Conservation (phyloP, 495 filamentous ascomycete genomes). For the Cudoniella acicularis region DNA sequence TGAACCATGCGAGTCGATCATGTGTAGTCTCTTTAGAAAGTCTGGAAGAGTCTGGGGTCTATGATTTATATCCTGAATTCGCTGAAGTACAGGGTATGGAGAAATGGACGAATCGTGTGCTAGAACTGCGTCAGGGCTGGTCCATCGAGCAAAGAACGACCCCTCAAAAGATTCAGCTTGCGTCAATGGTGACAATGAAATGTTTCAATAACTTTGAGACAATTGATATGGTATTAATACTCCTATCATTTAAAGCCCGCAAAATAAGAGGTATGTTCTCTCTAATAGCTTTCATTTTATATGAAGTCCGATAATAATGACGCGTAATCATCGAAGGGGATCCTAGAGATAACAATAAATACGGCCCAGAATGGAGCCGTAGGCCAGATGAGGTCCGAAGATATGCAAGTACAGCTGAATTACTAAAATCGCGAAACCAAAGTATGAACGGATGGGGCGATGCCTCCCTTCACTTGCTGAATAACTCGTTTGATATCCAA, state of each 20-base stretch:
- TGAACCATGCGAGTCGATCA: slow-evolving; percentile 20
- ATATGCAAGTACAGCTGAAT: not conserved
- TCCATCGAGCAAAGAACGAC: slow-evolving; percentile 1
- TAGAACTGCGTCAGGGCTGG: not conserved
- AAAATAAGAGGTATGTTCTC: not conserved
- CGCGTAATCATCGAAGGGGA: not conserved
- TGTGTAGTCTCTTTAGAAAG: slow-evolving; percentile 13
- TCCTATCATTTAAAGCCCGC: not conserved
- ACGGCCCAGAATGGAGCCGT: not conserved
- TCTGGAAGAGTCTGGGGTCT: not conserved
- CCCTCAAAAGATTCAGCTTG: not conserved
- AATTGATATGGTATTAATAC: not conserved
- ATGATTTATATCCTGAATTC: slow-evolving; percentile 2
- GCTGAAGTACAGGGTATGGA: not conserved
- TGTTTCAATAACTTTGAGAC: not conserved
- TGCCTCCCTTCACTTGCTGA: not conserved
- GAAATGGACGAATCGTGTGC: not conserved
- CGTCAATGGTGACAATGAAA: not conserved
- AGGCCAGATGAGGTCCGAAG: not conserved
- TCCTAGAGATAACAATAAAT: not conserved
- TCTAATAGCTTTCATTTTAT: not conserved
- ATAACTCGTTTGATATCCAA: too few species aligned
- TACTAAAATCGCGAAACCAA: not conserved
- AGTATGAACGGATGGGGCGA: not conserved
- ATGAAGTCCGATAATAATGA: too few species aligned